Base-by-base conservation (phyloP, 192 early-diverging fungal genomes). In the Dimargaris cristalligena region DNA sequence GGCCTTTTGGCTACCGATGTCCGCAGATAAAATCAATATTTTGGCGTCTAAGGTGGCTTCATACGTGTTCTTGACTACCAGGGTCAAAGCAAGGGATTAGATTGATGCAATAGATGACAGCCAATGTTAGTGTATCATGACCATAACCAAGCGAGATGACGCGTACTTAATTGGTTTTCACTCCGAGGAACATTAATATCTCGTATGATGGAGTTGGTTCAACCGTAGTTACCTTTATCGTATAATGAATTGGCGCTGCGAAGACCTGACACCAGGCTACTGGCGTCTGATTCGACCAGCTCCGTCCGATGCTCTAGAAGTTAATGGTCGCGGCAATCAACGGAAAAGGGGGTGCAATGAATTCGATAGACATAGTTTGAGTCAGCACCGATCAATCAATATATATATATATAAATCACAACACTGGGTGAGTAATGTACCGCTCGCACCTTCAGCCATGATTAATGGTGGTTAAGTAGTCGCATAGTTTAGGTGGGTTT, bases 11-110 rank as follows among this genome's bases (percentile, higher is more conserved):
- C 80, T 79, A 44, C 78, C 77, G 29, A 91, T 61, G 57, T 88
- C 84, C 1, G 89, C 80, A 0, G 86, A 78, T 16, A 81, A 56
- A 10, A 91, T 75, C 22, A 97, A 72, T 2, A 92, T 65, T 11
- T 77, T 77, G n/a, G 90, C 82, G 78, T 97, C 92, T 29, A 97
- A 71, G 0, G 85, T 79, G 13, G 91, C 91, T 75, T 97, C 94
- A 28, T 88, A 80, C 0, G 89, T 82, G 58, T 80, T 79, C 33
- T 71, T 67, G 1, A 97, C 94, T 86, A 29, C 11, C 16, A 26
- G 22, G 46, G 35, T n/a, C n/a, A n/a, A n/a, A n/a, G n/a, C n/a
- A n/a, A n/a, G n/a, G n/a, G n/a, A n/a, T n/a, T n/a, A n/a, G n/a
- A n/a, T n/a, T n/a, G n/a, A n/a, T n/a, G n/a, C n/a, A n/a, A n/a